Base-by-base conservation (phyloP, 768 basidiomycete genomes). In the Pleurotus sapidus region DNA sequence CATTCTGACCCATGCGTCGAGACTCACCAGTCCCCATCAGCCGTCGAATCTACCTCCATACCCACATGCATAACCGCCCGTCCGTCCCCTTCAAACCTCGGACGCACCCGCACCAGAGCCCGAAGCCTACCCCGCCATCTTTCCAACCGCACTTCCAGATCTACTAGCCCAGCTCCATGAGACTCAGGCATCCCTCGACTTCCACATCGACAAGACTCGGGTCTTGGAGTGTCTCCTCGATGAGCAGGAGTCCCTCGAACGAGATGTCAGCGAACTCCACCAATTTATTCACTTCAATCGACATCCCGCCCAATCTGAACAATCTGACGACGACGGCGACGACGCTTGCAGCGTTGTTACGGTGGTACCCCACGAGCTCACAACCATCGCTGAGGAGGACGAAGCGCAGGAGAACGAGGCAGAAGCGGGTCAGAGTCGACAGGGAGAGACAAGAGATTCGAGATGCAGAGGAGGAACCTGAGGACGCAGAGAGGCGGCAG, bases 131-230 rank as follows among this genome's bases (percentile, higher is more conserved):
- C n/a, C n/a, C n/a, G n/a, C n/a, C n/a, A n/a, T n/a, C n/a, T n/a
- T n/a, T n/a, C n/a, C n/a, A n/a, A n/a, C n/a, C n/a, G n/a, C n/a
- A n/a, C n/a, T n/a, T n/a, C n/a, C 76, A 18, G 86, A 90, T 15
- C 81, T 99, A 5, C 95, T 95, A 63, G 68, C 79, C 7, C 92
- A 97, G 67, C 80, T 98, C 12, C 81, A 81, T 47, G 91, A 94
- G 43, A 97, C 95, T 0, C 95, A 96, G 65, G 68, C 78, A 0
- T 87, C 87, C 0, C 80, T 98, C 11, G 80, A 87, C 2, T 76
- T 71, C 14, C 93, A 97, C 64, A 81, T 92, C 40, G 91, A 94
- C 60, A 93, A 78, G 70, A 87, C 95, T 51, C 84, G 87, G 42
- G 84, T 87, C 23, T 76, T 99, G 38, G 96, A 98, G 65, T 82